Percentiles rank a stretch among this genome's conserved stretches.
Evolutionary conservation across 345 rosid genomes (phyloP).

Genomic region (Camelina hispida): DNA sequence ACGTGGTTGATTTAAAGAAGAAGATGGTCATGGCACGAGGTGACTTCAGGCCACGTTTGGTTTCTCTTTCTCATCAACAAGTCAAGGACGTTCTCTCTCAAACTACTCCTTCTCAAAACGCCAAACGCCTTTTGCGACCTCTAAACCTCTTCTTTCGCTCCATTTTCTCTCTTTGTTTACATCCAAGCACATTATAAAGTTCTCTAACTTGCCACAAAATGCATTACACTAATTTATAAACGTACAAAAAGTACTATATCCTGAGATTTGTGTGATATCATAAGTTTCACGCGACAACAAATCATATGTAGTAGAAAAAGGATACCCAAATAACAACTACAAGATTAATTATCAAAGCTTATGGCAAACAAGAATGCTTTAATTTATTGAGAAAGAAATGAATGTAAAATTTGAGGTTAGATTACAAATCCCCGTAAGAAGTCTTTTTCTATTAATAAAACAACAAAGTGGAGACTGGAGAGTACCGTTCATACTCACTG

Average conservation of each 20-base stretch:
- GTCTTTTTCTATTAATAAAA: background rate
- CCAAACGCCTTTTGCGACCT: slow-evolving; percentile 28
- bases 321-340: background rate
- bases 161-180: slow-evolving; percentile 18
- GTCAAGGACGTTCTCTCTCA: slow-evolving; percentile 27
- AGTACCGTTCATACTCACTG: slow-evolving; percentile 50
- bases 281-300: background rate
- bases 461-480: slow-evolving; percentile 31
- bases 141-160: slow-evolving; percentile 21
- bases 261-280: background rate
- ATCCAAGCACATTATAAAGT: slow-evolving; percentile 19
- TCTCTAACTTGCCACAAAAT: background rate
- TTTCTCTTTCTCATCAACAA: background rate
- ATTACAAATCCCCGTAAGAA: slow-evolving; percentile 23
- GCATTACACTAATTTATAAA: slow-evolving; percentile 3
- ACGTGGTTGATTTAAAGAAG: slow-evolving; percentile 37
- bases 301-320: background rate
- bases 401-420: slow-evolving; percentile 29
- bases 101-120: slow-evolving; percentile 27
- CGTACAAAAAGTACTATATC: background rate
- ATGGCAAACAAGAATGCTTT: slow-evolving; percentile 30
- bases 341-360: background rate
- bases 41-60: slow-evolving; percentile 32
- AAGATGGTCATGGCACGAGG: slow-evolving; percentile 46
- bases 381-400: slow-evolving; percentile 38